phyloP scores from a whole-genome alignment of 2,329 filamentous ascomycete species.

The Pseudopyrenochaeta lycopersici region DNA sequence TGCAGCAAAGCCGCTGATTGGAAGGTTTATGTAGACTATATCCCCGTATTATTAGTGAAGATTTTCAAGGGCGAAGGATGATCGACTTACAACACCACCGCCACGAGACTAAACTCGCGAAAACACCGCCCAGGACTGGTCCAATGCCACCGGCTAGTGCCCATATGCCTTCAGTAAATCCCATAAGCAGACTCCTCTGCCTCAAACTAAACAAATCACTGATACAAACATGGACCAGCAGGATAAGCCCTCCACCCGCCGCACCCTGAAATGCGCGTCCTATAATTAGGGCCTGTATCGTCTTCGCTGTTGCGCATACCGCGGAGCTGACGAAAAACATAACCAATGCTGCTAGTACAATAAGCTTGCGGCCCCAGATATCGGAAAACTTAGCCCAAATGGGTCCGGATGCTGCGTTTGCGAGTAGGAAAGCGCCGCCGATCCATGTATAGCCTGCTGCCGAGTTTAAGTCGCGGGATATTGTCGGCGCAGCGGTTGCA shows the following conservation, averaged over 20 bases:
- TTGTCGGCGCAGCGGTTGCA: constrained; percentile 72
- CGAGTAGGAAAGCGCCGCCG: constrained; percentile 75
- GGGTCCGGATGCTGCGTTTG: constrained; percentile 71
- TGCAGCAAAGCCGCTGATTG: constrained; percentile 60
- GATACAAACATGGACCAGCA: constrained; percentile 70
- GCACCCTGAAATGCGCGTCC: constrained; percentile 70
- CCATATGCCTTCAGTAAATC: constrained; percentile 63
- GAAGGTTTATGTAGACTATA: constrained; percentile 64
- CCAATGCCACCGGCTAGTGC: constrained; percentile 63
- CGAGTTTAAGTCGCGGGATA: constrained; percentile 70
- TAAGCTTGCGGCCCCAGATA: constrained; percentile 66
- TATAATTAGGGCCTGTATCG: constrained; percentile 67
- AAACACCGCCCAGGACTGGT: constrained; percentile 63
- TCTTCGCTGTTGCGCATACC: constrained; percentile 65
- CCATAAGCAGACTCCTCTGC: constrained; percentile 60
- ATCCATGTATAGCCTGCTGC: constrained; percentile 80
- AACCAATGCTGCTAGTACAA: constrained; percentile 60
- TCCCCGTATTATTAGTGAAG: not conserved
- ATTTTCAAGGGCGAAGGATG: not conserved
- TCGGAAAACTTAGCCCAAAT: constrained; percentile 73
- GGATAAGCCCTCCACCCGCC: constrained; percentile 70
- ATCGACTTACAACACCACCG: constrained; percentile 58
- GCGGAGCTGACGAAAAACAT: constrained; percentile 70
- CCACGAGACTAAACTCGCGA: constrained; percentile 58
- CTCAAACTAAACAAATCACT: constrained; percentile 70